A percentile compares a stretch with the other conserved stretches of the same genome.
These are phyloP conservation scores for Nidularia pulvinata DNA, from an alignment of 768 basidiomycete species.

Conservation along the genomic window DNA sequence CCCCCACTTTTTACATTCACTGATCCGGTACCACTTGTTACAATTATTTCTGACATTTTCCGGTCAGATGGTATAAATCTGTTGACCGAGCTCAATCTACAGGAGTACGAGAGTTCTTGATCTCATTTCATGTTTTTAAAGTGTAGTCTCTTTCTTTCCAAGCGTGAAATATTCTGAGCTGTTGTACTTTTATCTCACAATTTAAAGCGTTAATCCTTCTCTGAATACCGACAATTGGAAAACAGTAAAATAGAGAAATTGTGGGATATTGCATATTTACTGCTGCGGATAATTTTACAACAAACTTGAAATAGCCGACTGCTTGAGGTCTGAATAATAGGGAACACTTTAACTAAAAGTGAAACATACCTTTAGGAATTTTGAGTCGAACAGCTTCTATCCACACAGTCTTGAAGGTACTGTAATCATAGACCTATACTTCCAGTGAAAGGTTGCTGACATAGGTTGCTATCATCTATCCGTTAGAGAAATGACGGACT, in stretches of 20 bases:
- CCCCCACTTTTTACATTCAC: constrained; percentile 15
- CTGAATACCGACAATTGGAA: too few relatives aligned
- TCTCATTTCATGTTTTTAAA: too few relatives aligned
- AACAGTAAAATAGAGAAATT: too few relatives aligned
- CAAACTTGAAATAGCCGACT: constrained; percentile 10
- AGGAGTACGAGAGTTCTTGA: too few relatives aligned
- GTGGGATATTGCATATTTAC: too few relatives aligned
- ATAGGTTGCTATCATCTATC: constrained; percentile 30
- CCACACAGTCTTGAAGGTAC: constrained; percentile 39
- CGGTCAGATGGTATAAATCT: constrained; percentile 10
- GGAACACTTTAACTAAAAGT: background rate
- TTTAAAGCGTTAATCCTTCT: too few relatives aligned
- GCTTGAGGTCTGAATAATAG: constrained; percentile 8
- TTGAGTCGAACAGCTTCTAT: constrained; percentile 30
- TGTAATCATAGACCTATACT: constrained; percentile 27
- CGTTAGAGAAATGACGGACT: background rate
- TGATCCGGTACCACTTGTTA: constrained; percentile 11
- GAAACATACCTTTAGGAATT: constrained; percentile 18
- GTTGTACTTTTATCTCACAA: too few relatives aligned
- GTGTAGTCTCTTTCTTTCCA: too few relatives aligned
- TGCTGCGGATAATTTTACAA: too few relatives aligned
- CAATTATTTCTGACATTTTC: constrained; percentile 12
- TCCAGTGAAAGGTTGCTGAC: constrained; percentile 37
- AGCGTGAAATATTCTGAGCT: too few relatives aligned
- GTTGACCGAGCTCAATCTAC: background rate